phyloP scores from a whole-genome alignment of 345 rosid genomes.

The Limnanthes douglasii region DNA sequence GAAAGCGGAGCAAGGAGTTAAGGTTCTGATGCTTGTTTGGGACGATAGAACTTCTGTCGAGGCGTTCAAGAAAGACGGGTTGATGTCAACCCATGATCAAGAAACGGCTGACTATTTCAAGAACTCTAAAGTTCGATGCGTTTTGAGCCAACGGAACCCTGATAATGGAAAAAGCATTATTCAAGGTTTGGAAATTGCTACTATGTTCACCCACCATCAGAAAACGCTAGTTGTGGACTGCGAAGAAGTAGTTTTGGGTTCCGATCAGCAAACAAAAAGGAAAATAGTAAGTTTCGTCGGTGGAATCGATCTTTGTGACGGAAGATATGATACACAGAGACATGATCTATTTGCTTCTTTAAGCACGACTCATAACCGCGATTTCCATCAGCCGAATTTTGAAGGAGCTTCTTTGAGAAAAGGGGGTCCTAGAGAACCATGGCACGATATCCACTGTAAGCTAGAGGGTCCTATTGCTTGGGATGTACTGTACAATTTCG shows the following conservation, averaged over 20 bases:
- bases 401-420: slow-evolving; percentile 32
- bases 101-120: slow-evolving; percentile 37
- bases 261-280: slow-evolving; percentile 12
- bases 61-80: slow-evolving; percentile 29
- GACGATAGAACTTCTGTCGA: slow-evolving; percentile 54
- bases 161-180: slow-evolving; percentile 23
- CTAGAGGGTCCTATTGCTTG: slow-evolving; percentile 82
- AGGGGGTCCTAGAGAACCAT: slow-evolving; percentile 94
- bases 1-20: slow-evolving; percentile 51
- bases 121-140: slow-evolving; percentile 41
- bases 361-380: slow-evolving; percentile 26
- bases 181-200: slow-evolving; percentile 26
- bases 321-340: slow-evolving; percentile 59
- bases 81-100: slow-evolving; percentile 74
- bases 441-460: slow-evolving; percentile 90
- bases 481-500: slow-evolving; percentile 83
- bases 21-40: slow-evolving; percentile 67
- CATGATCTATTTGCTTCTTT: slow-evolving; percentile 63
- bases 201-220: slow-evolving; percentile 80
- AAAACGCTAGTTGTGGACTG: slow-evolving; percentile 52
- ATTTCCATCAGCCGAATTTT: slow-evolving; percentile 86
- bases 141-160: slow-evolving; percentile 49
- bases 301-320: slow-evolving; percentile 85
- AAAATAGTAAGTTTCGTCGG: slow-evolving; percentile 68
- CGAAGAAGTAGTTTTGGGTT: slow-evolving; percentile 9